These are phyloP conservation scores for Areca catechu DNA, from an alignment of 176 grass and related monocot species.

Conservation along the genomic window DNA sequence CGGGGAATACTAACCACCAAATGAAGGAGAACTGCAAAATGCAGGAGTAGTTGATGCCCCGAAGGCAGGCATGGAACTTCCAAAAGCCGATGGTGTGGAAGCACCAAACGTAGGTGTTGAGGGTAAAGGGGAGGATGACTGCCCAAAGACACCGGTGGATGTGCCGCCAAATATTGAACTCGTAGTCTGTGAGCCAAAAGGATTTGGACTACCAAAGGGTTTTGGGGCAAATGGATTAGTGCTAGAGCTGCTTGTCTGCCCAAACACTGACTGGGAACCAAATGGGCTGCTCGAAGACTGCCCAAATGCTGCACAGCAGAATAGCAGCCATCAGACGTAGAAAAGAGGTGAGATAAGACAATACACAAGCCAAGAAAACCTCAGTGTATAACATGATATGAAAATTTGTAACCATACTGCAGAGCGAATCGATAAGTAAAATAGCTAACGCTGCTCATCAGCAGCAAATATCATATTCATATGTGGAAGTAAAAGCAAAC, in stretches of 20 bases:
- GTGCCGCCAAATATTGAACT: slow-evolving; percentile 46
- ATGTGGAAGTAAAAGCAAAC: too few relatives aligned
- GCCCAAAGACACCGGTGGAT: slow-evolving; percentile 56
- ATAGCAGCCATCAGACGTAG: too few relatives aligned
- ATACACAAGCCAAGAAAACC: too few relatives aligned
- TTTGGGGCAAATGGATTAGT: slow-evolving; percentile 70
- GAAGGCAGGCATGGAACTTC: neutral
- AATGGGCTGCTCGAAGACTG: slow-evolving; percentile 51
- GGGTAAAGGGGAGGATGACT: neutral
- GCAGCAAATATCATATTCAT: too few relatives aligned
- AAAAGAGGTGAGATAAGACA: too few relatives aligned
- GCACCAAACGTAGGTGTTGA: slow-evolving; percentile 19
- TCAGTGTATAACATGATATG: too few relatives aligned
- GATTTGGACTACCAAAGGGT: slow-evolving; percentile 56
- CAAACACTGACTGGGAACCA: slow-evolving; percentile 41
- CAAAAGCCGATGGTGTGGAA: slow-evolving; percentile 19
- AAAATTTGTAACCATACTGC: too few relatives aligned
- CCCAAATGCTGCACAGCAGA: slow-evolving; percentile 27
- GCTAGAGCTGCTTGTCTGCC: slow-evolving; percentile 32
- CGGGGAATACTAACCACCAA: slow-evolving; percentile 15
- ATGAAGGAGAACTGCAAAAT: slow-evolving; percentile 42
- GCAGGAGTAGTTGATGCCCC: slow-evolving; percentile 8
- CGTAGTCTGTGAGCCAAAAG: slow-evolving; percentile 46
- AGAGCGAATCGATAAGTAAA: too few relatives aligned
- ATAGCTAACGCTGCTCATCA: too few relatives aligned